Evolutionary conservation across 2,329 filamentous ascomycete genomes (phyloP), one percentile per base, ranked within the genome.

Genomic region (Macrophomina phaseolina): DNA sequence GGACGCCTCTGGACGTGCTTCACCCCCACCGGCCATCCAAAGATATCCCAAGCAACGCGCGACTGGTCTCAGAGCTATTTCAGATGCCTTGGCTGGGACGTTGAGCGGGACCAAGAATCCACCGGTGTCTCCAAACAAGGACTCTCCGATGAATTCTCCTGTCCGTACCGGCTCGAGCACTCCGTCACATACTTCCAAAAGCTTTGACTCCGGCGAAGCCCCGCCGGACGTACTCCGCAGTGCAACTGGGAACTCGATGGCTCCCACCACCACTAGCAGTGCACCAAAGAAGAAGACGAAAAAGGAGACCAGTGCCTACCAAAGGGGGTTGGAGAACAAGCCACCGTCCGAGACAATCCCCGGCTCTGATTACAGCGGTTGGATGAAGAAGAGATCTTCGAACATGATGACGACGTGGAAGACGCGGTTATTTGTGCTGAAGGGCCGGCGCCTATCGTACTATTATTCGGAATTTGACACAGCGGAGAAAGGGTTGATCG

Each of bases 361-460:
- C 69, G 89, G 88, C 68, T 94, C 93, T 65, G 94, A 99, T 75
- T 98, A 97, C 77, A 94, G 90, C 73, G 95, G 95, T 1, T 99
- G 95, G 95, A 99, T 99, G 95, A 98, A 95, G 84, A 99, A 99
- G 85, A 94, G 96, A 80, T 97, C 93, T 68, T 94, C 93, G 1
- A 95, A 94, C 74, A 84, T 98, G 40, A 97, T 99, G 90, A 93
- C 93, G 2, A 97, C 94, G 1, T 99, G 95, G 95, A 99, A 98
- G 76, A 91, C 94, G 12, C 90, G 95, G 12, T 85, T 98, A n/a
- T 99, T 99, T 75, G 90, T 99, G 7, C 87, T 99, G 67, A 94
- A 93, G 74, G 95, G 95, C 36, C 89, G 94, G 63, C 90, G 95
- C 4, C 83, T 99, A 36, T 93, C 94, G 0, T 99, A 99, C 81